Percentiles rank a stretch among this genome's conserved stretches.
Conservation (phyloP, 2,329 filamentous ascomycete species). For the Arthroderma sp. region DNA sequence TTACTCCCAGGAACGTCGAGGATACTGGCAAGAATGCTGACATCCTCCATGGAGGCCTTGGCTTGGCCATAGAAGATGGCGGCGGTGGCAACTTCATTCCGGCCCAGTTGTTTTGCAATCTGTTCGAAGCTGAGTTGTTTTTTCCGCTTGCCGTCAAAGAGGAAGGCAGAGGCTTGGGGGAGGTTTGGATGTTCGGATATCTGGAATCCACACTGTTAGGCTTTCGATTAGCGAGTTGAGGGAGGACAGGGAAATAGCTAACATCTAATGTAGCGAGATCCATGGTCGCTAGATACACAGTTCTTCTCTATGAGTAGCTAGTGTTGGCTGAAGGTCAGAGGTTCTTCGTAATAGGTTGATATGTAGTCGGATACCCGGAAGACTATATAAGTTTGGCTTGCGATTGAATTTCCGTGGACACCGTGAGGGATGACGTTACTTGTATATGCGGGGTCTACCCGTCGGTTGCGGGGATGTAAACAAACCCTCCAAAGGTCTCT, state of each 20-base stretch:
- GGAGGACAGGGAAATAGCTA: neutral
- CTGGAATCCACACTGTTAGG: constrained; percentile 27
- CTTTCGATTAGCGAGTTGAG: neutral
- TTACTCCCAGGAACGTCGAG: constrained; percentile 46
- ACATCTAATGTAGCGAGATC: constrained; percentile 1
- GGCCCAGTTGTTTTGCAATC: constrained; percentile 59
- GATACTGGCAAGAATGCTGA: constrained; percentile 51
- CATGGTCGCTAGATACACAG: neutral
- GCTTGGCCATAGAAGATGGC: constrained; percentile 86
- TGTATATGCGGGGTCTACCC: no score
- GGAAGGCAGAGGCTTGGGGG: constrained; percentile 54
- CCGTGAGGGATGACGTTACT: no score
- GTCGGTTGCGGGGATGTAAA: no score
- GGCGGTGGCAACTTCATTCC: constrained; percentile 71
- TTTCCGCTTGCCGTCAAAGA: constrained; percentile 68
- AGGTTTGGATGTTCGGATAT: constrained; percentile 55
- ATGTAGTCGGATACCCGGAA: no score
- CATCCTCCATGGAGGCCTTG: constrained; percentile 57
- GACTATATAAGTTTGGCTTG: no score
- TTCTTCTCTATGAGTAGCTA: neutral
- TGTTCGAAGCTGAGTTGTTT: constrained; percentile 66
- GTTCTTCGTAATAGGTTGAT: no score
- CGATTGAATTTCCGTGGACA: no score
- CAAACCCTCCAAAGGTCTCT: no score
- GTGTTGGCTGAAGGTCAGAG: no score